Evolutionary conservation across 2,329 filamentous ascomycete species (phyloP).

Genomic region (Nemania sp.): DNA sequence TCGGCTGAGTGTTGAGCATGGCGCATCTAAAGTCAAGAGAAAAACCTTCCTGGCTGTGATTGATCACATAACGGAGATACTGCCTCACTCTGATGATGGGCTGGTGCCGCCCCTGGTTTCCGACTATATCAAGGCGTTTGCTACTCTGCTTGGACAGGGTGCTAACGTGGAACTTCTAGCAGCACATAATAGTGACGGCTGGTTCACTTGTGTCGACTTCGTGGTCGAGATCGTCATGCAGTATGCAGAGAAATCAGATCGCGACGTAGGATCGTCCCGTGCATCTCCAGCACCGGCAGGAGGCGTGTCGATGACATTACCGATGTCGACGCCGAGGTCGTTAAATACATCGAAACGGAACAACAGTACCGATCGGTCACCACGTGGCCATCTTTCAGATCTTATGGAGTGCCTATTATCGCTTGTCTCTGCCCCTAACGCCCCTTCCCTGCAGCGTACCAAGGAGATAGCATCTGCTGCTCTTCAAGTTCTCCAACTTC

Average conservation of each 20-base stretch:
- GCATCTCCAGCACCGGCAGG: slow-evolving; percentile 53
- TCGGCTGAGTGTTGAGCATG: slow-evolving; percentile 71
- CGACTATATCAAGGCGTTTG: slow-evolving; percentile 78
- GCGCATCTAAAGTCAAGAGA: slow-evolving; percentile 66
- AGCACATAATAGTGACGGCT: slow-evolving; percentile 58
- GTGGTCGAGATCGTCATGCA: slow-evolving; percentile 65
- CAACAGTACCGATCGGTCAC: slow-evolving; percentile 33
- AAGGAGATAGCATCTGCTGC: slow-evolving; percentile 59
- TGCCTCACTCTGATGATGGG: slow-evolving; percentile 63
- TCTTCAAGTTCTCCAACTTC: slow-evolving; percentile 63
- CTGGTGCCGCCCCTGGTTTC: slow-evolving; percentile 71
- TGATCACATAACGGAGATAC: slow-evolving; percentile 77
- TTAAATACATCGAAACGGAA: slow-evolving; percentile 30
- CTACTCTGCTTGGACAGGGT: slow-evolving; percentile 69
- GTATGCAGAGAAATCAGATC: slow-evolving; percentile 50
- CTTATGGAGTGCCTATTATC: slow-evolving; percentile 67
- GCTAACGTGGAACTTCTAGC: slow-evolving; percentile 81
- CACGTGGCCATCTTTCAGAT: slow-evolving; percentile 49
- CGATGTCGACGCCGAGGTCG: slow-evolving; percentile 40
- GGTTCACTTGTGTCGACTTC: slow-evolving; percentile 72
- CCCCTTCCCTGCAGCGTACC: slow-evolving; percentile 62
- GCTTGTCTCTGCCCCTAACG: slow-evolving; percentile 67
- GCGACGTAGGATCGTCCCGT: slow-evolving; percentile 42
- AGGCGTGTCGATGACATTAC: slow-evolving; percentile 35
- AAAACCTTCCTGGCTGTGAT: slow-evolving; percentile 81